Conservation (phyloP, 257 asterid genomes). For the Solanum ossicruentum region DNA sequence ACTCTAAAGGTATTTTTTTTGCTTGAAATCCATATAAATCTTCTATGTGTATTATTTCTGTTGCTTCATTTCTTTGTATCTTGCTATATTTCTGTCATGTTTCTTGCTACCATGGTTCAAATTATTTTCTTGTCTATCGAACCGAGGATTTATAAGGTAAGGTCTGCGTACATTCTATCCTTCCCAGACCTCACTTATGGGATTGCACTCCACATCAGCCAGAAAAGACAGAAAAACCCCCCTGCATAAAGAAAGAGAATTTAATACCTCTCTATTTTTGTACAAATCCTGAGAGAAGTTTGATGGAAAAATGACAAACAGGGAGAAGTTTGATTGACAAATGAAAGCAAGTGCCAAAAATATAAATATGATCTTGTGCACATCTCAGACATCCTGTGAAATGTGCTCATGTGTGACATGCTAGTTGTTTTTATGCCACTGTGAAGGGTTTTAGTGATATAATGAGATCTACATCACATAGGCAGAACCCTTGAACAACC, state of each 20-base stretch:
- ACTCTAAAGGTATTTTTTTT: constrained; percentile 48
- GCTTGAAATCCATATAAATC: neutral
- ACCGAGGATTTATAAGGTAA: neutral
- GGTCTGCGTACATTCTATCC: neutral
- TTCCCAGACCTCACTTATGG: too few species aligned
- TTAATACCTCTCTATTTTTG: neutral
- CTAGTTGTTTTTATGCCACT: neutral
- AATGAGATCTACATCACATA: neutral
- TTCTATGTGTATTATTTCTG: neutral
- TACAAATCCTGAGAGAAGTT: neutral
- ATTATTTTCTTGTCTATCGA: neutral
- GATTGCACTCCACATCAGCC: neutral
- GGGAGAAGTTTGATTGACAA: neutral
- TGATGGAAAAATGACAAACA: neutral
- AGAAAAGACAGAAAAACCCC: neutral
- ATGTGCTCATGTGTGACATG: neutral
- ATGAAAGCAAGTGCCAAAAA: neutral
- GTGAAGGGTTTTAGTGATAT: neutral
- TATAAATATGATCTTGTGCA: neutral
- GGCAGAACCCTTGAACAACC: neutral
- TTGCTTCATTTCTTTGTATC: neutral
- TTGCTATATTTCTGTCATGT: neutral
- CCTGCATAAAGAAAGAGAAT: neutral
- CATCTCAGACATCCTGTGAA: neutral
- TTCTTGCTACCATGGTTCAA: neutral